Evolutionary conservation across 2,329 filamentous ascomycete species (phyloP).

Genomic region (Microthyrium microscopicum): DNA sequence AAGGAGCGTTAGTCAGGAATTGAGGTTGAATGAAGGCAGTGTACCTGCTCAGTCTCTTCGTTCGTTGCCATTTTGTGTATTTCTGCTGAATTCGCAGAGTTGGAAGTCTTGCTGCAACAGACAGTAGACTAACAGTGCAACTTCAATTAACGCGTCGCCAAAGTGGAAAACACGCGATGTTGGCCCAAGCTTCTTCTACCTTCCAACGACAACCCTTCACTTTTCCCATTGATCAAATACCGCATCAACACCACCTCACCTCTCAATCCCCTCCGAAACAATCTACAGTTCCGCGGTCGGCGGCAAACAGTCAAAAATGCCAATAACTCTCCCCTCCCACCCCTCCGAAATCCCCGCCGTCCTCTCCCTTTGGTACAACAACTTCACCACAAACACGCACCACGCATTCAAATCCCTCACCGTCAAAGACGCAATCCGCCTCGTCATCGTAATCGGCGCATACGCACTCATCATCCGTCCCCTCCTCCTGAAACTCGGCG

Average conservation of each 20-base stretch:
- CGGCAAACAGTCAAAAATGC: slow-evolving; percentile 6
- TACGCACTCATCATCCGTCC: slow-evolving; percentile 56
- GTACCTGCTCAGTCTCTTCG: slow-evolving; percentile 6
- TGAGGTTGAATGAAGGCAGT: neutral
- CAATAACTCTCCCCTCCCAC: slow-evolving; percentile 6
- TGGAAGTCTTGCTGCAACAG: too few relatives aligned
- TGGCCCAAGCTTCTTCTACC: too few relatives aligned
- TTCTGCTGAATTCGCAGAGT: neutral
- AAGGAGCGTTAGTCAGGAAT: neutral
- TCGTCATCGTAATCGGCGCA: slow-evolving; percentile 53
- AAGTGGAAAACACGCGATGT: too few relatives aligned
- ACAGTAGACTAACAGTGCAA: too few relatives aligned
- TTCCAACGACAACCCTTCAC: too few relatives aligned
- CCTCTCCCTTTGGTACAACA: slow-evolving; percentile 19
- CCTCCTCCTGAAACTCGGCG: slow-evolving; percentile 53
- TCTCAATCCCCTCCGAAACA: neutral
- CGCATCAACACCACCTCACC: neutral
- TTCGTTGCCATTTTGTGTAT: slow-evolving; percentile 4
- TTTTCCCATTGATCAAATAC: neutral
- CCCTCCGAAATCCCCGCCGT: slow-evolving; percentile 2
- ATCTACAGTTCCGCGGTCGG: neutral
- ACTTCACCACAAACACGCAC: slow-evolving; percentile 24
- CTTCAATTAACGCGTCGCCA: too few relatives aligned
- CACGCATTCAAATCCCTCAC: slow-evolving; percentile 27
- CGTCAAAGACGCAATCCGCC: slow-evolving; percentile 40